Evolutionary conservation across 305 asterid genomes (phyloP).

Genomic region (Solanum chacoense): DNA sequence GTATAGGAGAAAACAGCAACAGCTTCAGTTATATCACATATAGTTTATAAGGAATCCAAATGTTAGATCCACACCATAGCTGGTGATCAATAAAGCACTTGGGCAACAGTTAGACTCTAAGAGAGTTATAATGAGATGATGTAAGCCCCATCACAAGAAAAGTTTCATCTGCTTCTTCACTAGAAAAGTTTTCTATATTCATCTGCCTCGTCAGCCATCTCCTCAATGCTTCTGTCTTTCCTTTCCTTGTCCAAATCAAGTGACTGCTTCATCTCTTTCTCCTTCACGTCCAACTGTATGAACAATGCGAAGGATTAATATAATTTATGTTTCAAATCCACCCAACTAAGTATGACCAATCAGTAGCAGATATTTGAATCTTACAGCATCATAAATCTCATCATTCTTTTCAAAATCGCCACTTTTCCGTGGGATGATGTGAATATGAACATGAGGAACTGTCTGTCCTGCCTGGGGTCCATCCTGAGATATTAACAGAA

Average conservation of each 20-base stretch:
- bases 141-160: constrained; percentile 20
- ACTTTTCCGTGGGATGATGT: constrained; percentile 72
- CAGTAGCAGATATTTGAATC: neutral
- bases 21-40: neutral
- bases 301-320: neutral
- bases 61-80: neutral
- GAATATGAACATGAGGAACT: constrained; percentile 88
- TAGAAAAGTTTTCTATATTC: constrained; percentile 63
- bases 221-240: constrained; percentile 73
- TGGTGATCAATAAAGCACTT: neutral
- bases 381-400: constrained; percentile 70
- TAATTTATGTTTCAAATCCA: neutral
- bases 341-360: neutral
- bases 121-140: neutral
- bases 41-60: neutral
- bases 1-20: neutral
- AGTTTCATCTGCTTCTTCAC: constrained; percentile 35
- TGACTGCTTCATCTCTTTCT: constrained; percentile 72
- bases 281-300: constrained; percentile 69
- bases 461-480: constrained; percentile 97
- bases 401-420: constrained; percentile 89
- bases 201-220: constrained; percentile 84
- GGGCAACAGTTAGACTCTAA: neutral
- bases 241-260: constrained; percentile 86
- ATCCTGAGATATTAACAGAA: constrained; percentile 38